These are phyloP conservation scores for Cladosporium velox DNA, from an alignment of 2,329 filamentous ascomycete genomes.

Conservation along the genomic window DNA sequence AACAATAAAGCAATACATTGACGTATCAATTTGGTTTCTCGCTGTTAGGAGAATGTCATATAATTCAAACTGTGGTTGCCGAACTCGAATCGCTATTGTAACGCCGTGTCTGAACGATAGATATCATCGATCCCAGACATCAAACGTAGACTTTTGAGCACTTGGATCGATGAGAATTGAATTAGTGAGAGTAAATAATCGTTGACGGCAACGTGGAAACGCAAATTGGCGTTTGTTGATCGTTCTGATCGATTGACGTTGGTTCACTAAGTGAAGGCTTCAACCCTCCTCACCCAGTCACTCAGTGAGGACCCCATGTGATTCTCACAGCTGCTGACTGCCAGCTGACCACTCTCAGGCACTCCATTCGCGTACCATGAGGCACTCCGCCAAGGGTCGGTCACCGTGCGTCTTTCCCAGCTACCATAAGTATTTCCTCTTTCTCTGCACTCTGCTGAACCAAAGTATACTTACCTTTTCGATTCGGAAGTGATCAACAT, in stretches of 20 bases:
- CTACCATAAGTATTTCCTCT: slow-evolving; percentile 6
- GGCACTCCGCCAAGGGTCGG: background rate
- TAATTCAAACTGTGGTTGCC: no score
- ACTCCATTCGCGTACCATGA: background rate
- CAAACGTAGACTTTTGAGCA: background rate
- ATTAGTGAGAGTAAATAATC: background rate
- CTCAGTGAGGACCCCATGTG: background rate
- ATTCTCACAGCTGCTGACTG: background rate
- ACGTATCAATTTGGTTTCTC: no score
- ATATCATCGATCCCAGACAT: background rate
- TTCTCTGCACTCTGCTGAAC: no score
- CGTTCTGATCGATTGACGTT: background rate
- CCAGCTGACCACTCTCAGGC: background rate
- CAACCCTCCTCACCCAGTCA: background rate
- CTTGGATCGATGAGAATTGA: background rate
- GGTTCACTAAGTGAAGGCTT: background rate
- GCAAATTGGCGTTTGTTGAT: background rate
- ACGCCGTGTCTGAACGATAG: background rate
- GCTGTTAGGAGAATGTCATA: no score
- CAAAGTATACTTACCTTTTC: slow-evolving; percentile 19
- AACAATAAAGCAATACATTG: no score
- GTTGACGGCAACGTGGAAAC: background rate
- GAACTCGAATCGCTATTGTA: no score
- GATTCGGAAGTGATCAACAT: slow-evolving; percentile 19
- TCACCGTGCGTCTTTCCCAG: background rate